Conservation (phyloP, 1,284 basidiomycete genomes). For the Moniliella sp. region DNA sequence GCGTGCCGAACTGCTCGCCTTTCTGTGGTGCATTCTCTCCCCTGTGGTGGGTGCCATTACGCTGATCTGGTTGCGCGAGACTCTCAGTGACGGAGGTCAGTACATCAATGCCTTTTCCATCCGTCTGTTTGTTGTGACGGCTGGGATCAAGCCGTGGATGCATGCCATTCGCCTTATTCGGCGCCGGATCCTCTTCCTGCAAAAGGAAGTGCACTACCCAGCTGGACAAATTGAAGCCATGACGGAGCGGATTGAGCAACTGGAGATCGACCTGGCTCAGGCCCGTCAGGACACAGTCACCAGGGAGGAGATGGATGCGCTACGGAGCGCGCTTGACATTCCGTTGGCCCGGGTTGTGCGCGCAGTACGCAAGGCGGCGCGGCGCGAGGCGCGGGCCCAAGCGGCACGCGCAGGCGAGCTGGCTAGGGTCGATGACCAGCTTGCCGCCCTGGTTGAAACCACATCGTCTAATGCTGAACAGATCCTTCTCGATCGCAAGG, state of each 20-base stretch:
- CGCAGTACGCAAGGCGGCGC: slow-evolving; percentile 25
- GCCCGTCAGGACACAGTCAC: slow-evolving; percentile 20
- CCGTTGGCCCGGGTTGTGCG: slow-evolving; percentile 26
- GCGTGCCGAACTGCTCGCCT: slow-evolving; percentile 25
- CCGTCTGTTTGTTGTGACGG: slow-evolving; percentile 31
- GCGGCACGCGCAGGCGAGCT: slow-evolving; percentile 22
- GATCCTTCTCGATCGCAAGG: slow-evolving; percentile 20
- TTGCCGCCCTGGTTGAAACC: slow-evolving; percentile 24
- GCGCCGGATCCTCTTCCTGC: slow-evolving; percentile 21
- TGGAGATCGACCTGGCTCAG: slow-evolving; percentile 26
- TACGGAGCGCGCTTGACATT: slow-evolving; percentile 28
- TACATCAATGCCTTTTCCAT: slow-evolving; percentile 32
- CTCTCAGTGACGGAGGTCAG: slow-evolving; percentile 24
- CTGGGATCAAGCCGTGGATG: slow-evolving; percentile 31
- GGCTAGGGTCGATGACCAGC: slow-evolving; percentile 15
- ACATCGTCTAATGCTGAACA: slow-evolving; percentile 28
- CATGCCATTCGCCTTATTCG: slow-evolving; percentile 11
- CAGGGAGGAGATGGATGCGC: slow-evolving; percentile 24
- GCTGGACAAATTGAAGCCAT: slow-evolving; percentile 27
- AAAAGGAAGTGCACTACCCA: slow-evolving; percentile 27
- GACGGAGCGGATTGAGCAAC: slow-evolving; percentile 15
- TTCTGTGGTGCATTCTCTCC: slow-evolving; percentile 23
- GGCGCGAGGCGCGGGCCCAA: slow-evolving; percentile 22
- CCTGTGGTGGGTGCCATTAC: slow-evolving; percentile 29
- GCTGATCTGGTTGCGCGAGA: slow-evolving; percentile 25